Evolutionary conservation across 73 alveolate species (phyloP).

Genomic region (Tetrahymena malaccensis): DNA sequence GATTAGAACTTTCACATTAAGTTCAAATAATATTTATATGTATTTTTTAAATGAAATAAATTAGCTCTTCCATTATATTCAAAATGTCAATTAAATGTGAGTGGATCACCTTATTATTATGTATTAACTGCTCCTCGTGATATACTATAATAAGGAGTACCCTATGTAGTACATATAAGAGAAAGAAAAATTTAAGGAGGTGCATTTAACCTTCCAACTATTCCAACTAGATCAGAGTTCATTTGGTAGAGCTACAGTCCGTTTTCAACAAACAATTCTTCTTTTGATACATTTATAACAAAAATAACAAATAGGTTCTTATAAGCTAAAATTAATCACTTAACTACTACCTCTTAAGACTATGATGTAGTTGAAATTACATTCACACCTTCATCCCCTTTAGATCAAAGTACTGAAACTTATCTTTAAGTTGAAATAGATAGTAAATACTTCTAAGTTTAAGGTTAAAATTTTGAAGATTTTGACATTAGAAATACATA

Average conservation of each 20-base stretch:
- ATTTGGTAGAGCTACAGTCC: not conserved
- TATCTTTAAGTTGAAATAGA: not conserved
- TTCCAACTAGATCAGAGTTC: not conserved
- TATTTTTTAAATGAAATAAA: no score
- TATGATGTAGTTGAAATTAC: not conserved
- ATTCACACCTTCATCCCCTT: not conserved
- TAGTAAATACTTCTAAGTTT: not conserved
- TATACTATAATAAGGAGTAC: not conserved
- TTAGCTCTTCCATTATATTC: not conserved
- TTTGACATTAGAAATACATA: not conserved
- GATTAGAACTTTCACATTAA: not conserved
- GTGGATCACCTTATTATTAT: not conserved
- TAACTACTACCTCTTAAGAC: not conserved
- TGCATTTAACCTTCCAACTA: not conserved
- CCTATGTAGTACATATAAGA: not conserved
- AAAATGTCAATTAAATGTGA: not conserved
- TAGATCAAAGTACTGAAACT: not conserved
- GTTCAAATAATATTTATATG: no score
- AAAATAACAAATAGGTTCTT: not conserved
- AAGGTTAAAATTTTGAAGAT: not conserved
- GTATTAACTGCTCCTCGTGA: not conserved
- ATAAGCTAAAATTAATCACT: not conserved
- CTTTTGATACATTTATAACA: not conserved
- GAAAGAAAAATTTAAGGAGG: not conserved
- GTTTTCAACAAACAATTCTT: not conserved